Evolutionary conservation across 1,139 yeast species (phyloP).

Genomic region (Candida dubliniensis): DNA sequence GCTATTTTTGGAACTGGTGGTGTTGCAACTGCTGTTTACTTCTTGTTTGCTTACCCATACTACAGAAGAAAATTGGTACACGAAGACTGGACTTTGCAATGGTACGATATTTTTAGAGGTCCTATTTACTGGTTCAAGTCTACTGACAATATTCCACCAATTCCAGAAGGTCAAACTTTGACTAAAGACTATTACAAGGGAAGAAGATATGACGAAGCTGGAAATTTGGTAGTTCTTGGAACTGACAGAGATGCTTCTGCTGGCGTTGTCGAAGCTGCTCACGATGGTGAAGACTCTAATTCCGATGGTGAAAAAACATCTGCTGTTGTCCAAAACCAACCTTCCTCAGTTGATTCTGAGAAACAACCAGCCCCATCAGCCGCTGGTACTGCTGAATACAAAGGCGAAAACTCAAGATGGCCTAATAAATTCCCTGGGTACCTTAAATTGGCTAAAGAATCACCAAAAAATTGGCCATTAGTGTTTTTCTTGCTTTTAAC

Average conservation of each 20-base stretch:
- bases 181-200: conserved; percentile 68
- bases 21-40: conserved; percentile 52
- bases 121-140: conserved; percentile 58
- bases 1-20: conserved; percentile 65
- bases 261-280: conserved; percentile 2
- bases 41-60: conserved; percentile 60
- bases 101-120: conserved; percentile 58
- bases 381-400: neutral
- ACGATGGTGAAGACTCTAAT: conserved; percentile 10
- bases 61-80: conserved; percentile 59
- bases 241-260: conserved; percentile 2
- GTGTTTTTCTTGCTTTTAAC: conserved; percentile 48
- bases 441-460: conserved; percentile 40
- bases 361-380: conserved; percentile 9
- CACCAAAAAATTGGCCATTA: conserved; percentile 56
- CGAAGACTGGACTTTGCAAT: conserved; percentile 67
- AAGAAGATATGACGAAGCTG: conserved; percentile 42
- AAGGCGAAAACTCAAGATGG: conserved; percentile 14
- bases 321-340: conserved; percentile 2
- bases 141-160: conserved; percentile 62
- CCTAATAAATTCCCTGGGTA: conserved; percentile 36
- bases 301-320: conserved; percentile 11
- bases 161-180: conserved; percentile 57
- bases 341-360: conserved; percentile 13
- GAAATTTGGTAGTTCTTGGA: conserved; percentile 15